Evolutionary conservation across 768 basidiomycete species (phyloP).

Genomic region (Pleurotus djamor): DNA sequence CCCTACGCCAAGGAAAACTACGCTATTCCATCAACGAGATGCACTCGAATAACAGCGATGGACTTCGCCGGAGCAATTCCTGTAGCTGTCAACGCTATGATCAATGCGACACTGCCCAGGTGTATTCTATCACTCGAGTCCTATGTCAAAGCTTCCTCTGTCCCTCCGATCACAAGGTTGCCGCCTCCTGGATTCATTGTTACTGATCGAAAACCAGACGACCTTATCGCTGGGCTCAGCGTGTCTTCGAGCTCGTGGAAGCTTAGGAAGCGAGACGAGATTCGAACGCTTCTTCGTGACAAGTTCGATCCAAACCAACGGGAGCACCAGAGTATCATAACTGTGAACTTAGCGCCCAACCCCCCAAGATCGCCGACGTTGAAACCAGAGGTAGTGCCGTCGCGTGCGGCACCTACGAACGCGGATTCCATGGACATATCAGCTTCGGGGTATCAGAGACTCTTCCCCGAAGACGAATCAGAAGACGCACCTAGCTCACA

Average conservation of each 20-base stretch:
- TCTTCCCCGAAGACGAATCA: constrained; percentile 17
- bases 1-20: constrained; percentile 94
- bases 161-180: constrained; percentile 65
- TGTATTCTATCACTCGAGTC: constrained; percentile 73
- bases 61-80: constrained; percentile 89
- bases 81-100: constrained; percentile 78
- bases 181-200: constrained; percentile 66
- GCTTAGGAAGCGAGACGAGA: constrained; percentile 57
- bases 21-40: constrained; percentile 89
- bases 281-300: constrained; percentile 53
- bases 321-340: constrained; percentile 49
- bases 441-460: constrained; percentile 3
- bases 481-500: constrained; percentile 28
- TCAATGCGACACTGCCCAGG: constrained; percentile 76
- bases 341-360: constrained; percentile 10
- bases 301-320: constrained; percentile 47
- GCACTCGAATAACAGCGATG: constrained; percentile 79
- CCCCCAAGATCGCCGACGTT: constrained; percentile 6
- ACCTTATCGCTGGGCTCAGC: constrained; percentile 27
- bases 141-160: constrained; percentile 63
- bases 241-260: constrained; percentile 47
- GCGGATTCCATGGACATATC: neutral
- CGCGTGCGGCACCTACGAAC: constrained; percentile 23
- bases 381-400: constrained; percentile 31
- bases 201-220: constrained; percentile 49